phyloP scores from a whole-genome alignment of 2,329 filamentous ascomycete genomes.

The Fusarium lateritium region DNA sequence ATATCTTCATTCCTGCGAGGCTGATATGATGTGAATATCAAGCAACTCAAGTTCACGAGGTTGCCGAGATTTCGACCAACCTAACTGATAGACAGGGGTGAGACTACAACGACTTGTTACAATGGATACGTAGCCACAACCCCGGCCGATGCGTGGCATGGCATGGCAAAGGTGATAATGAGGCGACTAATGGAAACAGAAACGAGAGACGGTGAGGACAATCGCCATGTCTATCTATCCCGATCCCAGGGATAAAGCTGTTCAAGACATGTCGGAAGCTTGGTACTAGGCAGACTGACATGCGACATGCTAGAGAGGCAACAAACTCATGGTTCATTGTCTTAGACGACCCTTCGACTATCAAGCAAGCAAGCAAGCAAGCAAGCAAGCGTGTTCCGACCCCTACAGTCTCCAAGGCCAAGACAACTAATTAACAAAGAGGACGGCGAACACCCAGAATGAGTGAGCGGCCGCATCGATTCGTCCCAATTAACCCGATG shows the following conservation, averaged over 20 bases:
- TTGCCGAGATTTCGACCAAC: slow-evolving; percentile 41
- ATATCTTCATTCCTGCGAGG: slow-evolving; percentile 38
- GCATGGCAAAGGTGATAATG: slow-evolving; percentile 31
- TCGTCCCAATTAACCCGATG: slow-evolving; percentile 38
- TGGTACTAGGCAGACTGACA: slow-evolving; percentile 5
- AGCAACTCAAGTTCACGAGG: slow-evolving; percentile 22
- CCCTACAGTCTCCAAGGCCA: slow-evolving; percentile 16
- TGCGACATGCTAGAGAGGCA: slow-evolving; percentile 26
- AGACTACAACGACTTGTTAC: slow-evolving; percentile 9
- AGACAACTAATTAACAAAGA: slow-evolving; percentile 42
- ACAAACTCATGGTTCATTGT: slow-evolving; percentile 24
- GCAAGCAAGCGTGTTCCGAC: slow-evolving; percentile 14
- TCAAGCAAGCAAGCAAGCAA: slow-evolving; percentile 11
- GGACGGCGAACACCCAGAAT: slow-evolving; percentile 17
- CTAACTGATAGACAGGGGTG: slow-evolving; percentile 35
- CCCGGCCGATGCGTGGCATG: slow-evolving; percentile 26
- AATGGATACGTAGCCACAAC: slow-evolving; percentile 32
- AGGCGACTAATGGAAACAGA: slow-evolving; percentile 22
- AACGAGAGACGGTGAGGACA: slow-evolving; percentile 38
- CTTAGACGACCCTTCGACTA: slow-evolving; percentile 24
- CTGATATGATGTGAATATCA: slow-evolving; percentile 38
- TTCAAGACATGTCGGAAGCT: slow-evolving; percentile 8
- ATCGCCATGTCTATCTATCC: slow-evolving; percentile 8
- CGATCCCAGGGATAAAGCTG: slow-evolving; percentile 21
- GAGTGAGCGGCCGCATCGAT: slow-evolving; percentile 27